A percentile compares a stretch with the other conserved stretches of the same genome.
Conservation (phyloP, 257 asterid genomes). For the Solanum etuberosum region DNA sequence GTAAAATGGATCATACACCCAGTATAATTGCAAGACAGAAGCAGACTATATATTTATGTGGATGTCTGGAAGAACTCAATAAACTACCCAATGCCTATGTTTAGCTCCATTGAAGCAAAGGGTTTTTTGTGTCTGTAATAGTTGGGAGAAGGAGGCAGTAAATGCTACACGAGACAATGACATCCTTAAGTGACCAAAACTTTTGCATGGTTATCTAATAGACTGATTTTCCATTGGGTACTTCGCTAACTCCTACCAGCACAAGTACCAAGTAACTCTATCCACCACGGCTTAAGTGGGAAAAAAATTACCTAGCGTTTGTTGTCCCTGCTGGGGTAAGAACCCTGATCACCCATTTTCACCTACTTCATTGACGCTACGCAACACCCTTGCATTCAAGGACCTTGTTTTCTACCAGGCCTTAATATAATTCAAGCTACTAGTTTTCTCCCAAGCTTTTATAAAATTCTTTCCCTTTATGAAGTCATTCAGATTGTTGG, state of each 20-base stretch:
- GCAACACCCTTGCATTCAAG: background rate
- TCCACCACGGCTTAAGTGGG: background rate
- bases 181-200: slow-evolving; percentile 76
- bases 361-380: background rate
- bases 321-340: background rate
- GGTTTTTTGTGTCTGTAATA: slow-evolving; percentile 30
- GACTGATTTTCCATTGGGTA: background rate
- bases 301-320: background rate
- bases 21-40: background rate
- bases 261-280: background rate
- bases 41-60: background rate
- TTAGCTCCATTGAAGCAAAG: slow-evolving; percentile 82
- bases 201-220: slow-evolving; percentile 40
- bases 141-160: slow-evolving; percentile 50
- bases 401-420: background rate
- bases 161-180: slow-evolving; percentile 66
- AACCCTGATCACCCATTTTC: background rate
- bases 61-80: background rate
- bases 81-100: slow-evolving; percentile 81
- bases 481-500: background rate
- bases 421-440: background rate
- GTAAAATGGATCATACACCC: background rate
- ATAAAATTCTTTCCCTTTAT: background rate
- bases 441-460: background rate
- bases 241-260: background rate